phyloP scores from a whole-genome alignment of 2,329 filamentous ascomycete genomes.

The Ilyonectria robusta region DNA sequence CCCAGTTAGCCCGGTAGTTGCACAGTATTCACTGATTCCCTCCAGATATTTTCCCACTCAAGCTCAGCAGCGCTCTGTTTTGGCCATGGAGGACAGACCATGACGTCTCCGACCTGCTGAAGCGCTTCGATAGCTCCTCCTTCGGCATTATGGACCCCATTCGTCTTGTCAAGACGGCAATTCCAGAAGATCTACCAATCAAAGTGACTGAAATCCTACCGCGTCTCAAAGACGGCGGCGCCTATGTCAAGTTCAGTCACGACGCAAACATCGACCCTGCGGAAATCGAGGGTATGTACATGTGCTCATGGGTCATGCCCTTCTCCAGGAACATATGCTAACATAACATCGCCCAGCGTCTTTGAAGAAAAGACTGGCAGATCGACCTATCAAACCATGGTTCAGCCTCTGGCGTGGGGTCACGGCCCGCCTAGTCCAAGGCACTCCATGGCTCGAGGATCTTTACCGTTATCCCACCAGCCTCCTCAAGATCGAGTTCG shows the following conservation, averaged over 20 bases:
- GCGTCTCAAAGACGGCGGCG: constrained; percentile 90
- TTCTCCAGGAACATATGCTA: not conserved
- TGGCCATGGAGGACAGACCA: constrained; percentile 64
- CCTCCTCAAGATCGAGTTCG: constrained; percentile 86
- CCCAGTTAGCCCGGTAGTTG: not conserved
- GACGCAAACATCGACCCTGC: constrained; percentile 55
- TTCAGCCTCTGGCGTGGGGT: constrained; percentile 87
- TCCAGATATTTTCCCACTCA: constrained; percentile 86
- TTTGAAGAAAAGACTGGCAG: constrained; percentile 74
- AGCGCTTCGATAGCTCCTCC: constrained; percentile 65
- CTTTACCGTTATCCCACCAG: constrained; percentile 85
- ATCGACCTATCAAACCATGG: constrained; percentile 86
- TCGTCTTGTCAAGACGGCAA: constrained; percentile 70
- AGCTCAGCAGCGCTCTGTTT: constrained; percentile 67
- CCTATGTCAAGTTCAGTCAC: constrained; percentile 87
- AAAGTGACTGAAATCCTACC: constrained; percentile 87
- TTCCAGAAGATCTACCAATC: constrained; percentile 73
- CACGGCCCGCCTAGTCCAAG: constrained; percentile 80
- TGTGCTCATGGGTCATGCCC: not conserved
- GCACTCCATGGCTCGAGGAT: constrained; percentile 95
- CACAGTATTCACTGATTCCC: constrained; percentile 13
- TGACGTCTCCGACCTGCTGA: constrained; percentile 66
- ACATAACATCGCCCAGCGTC: constrained; percentile 54
- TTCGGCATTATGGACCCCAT: constrained; percentile 67
- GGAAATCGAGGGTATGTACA: constrained; percentile 59